These are phyloP conservation scores for Pseudoscleropodium purum DNA, from an alignment of 225 moss, liverwort and hornwort species.

Conservation along the genomic window DNA sequence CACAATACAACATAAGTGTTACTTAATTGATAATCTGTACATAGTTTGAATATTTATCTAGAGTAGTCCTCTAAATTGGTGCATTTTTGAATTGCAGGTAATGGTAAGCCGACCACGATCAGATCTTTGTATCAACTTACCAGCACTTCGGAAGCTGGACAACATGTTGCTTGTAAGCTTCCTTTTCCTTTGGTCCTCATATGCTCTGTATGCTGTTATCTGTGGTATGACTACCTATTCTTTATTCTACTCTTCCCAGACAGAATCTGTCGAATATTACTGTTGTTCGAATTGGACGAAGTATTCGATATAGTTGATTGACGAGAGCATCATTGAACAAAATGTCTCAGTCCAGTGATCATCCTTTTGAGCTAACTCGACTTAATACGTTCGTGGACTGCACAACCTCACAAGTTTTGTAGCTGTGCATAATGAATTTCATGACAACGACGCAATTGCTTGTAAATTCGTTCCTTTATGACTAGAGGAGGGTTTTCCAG, in stretches of 20 bases:
- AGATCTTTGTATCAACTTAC: slow-evolving; percentile 83
- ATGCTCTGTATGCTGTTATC: background rate
- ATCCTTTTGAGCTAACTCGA: background rate
- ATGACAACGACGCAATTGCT: background rate
- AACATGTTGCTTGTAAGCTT: slow-evolving; percentile 83
- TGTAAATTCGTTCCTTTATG: background rate
- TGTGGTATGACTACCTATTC: background rate
- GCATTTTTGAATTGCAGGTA: slow-evolving; percentile 40
- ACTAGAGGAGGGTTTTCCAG: background rate
- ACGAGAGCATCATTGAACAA: background rate
- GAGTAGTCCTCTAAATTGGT: background rate
- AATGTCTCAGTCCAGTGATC: background rate
- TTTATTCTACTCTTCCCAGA: background rate
- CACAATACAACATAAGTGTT: background rate
- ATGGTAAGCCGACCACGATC: slow-evolving; percentile 90
- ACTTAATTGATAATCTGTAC: background rate
- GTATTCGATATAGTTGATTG: background rate
- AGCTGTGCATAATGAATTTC: background rate
- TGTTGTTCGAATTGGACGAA: background rate
- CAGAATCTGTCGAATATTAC: background rate
- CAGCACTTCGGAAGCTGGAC: slow-evolving; percentile 92
- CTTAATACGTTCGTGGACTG: background rate
- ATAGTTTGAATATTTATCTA: background rate
- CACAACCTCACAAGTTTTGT: background rate
- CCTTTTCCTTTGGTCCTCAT: background rate